Base-by-base conservation (phyloP, 1,284 basidiomycete genomes). In the Cryptococcus jaspeensis region DNA sequence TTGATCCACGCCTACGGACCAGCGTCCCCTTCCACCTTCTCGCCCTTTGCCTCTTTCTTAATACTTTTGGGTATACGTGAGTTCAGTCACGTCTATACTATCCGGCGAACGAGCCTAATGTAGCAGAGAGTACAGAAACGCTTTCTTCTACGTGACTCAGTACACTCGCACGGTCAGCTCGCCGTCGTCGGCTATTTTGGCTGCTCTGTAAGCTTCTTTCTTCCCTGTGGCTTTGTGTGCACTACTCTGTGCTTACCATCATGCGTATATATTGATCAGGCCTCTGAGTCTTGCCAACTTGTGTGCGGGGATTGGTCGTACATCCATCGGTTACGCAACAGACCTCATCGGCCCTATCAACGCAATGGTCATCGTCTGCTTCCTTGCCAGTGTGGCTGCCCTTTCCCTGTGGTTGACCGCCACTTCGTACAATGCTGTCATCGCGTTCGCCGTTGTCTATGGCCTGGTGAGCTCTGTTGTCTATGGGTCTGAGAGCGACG, bases 331-430 rank as follows among this genome's bases (percentile, higher is more conserved):
- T 8, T 57, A 58, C 39, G 65, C 63, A 16, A 58, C 67, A 4
- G 67, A 69, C 49, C 23, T 23, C 6, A 44, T 68, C 5, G 66
- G 66, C 2, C 62, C 66, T 1, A 32, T 68, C 13, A 68, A 68
- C 53, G 61, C 67, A 32, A 62, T 59, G 43, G 58, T 63, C 25
- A 44, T 67, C 13, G 58, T 63, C 9, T 69, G 59, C 44, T 9
- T 59, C 44, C 39, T 64, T 4, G 60, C 64, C 2, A 60, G 60
- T 2, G 38, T 63, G 2, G 50, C 63, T 15, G 60, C 62, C 36
- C 52, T 66, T 3, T 40, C 60, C 1, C 45, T 69, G 11, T 69
- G 67, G 67, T 54, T 62, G 18, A 69, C 67, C 6, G 65, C 67
- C 11, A 61, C 42, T 7, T 53, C 59, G 1, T 67, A 61, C 32